A percentile compares a stretch with the other conserved stretches of the same genome.
Conservation (phyloP, 2,329 filamentous ascomycete genomes). For the Aspergillus costaricaensis region DNA sequence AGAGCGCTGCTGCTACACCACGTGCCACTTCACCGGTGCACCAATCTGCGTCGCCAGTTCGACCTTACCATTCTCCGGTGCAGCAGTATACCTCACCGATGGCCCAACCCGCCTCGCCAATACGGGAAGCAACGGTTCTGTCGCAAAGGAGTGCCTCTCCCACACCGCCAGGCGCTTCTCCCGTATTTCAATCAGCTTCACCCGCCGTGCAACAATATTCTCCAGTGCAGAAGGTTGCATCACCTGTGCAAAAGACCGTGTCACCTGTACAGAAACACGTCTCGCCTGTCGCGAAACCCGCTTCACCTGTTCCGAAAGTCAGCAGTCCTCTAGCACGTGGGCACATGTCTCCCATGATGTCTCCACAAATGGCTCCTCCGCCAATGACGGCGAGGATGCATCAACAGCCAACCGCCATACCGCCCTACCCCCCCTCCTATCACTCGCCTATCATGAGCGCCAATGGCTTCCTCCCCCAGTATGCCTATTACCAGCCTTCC, state of each 20-base stretch:
- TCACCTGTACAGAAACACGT: slow-evolving; percentile 19
- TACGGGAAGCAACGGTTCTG: slow-evolving; percentile 14
- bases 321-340: slow-evolving; percentile 40
- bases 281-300: slow-evolving; percentile 27
- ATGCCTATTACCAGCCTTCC: slow-evolving; percentile 33
- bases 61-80: slow-evolving; percentile 13
- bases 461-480: slow-evolving; percentile 35
- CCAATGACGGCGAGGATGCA: slow-evolving; percentile 25
- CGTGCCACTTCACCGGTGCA: slow-evolving; percentile 13
- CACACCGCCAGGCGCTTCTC: slow-evolving; percentile 18
- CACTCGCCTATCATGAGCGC: slow-evolving; percentile 41
- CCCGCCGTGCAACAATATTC: slow-evolving; percentile 15
- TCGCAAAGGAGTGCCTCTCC: slow-evolving; percentile 16
- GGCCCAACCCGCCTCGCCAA: slow-evolving; percentile 13
- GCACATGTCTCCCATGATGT: slow-evolving; percentile 42
- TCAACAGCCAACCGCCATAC: slow-evolving; percentile 23
- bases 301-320: slow-evolving; percentile 34
- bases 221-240: slow-evolving; percentile 19
- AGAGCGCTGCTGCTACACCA: slow-evolving; percentile 12
- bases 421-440: slow-evolving; percentile 31
- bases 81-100: slow-evolving; percentile 17
- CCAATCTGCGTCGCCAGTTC: slow-evolving; percentile 13
- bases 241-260: slow-evolving; percentile 20
- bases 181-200: slow-evolving; percentile 17
- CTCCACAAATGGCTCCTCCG: slow-evolving; percentile 30